Evolutionary conservation across 2,329 filamentous ascomycete species (phyloP).

Genomic region (Aspergillus piperis): DNA sequence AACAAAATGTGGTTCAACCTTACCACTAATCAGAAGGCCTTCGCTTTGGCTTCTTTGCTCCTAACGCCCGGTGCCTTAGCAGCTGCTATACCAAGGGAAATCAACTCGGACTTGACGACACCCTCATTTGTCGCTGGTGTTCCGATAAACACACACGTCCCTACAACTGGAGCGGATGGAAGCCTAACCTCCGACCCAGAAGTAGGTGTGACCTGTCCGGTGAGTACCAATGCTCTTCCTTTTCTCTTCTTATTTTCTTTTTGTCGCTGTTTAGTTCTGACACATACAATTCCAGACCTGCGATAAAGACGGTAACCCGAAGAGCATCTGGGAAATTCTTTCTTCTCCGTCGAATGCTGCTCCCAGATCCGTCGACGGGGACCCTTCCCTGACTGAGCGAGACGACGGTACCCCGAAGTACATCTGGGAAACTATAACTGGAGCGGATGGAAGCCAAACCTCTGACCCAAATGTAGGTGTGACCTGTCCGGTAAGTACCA

Average conservation of each 20-base stretch:
- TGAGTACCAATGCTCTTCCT: not conserved
- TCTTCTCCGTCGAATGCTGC: not conserved
- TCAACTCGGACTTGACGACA: not conserved
- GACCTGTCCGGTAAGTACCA: not conserved
- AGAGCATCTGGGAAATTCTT: too few relatives aligned
- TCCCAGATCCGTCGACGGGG: not conserved
- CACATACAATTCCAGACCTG: not conserved
- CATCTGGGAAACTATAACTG: not conserved
- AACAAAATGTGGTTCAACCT: not conserved
- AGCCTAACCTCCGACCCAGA: not conserved
- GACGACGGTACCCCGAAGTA: too few relatives aligned
- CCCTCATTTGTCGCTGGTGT: not conserved
- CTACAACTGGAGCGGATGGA: conserved; percentile 1
- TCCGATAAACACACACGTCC: not conserved
- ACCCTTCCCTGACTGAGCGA: too few relatives aligned
- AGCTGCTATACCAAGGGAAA: not conserved
- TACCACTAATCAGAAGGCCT: not conserved
- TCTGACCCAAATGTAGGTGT: not conserved
- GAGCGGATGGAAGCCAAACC: not conserved
- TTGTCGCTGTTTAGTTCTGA: not conserved
- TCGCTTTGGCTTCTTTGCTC: not conserved
- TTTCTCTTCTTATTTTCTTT: not conserved
- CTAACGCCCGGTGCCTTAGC: not conserved
- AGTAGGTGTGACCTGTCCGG: not conserved
- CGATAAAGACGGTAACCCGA: not conserved